Percentiles rank a stretch among this genome's conserved stretches.
Conservation (phyloP, 192 early-diverging fungal species). For the Lobosporangium transversale region DNA sequence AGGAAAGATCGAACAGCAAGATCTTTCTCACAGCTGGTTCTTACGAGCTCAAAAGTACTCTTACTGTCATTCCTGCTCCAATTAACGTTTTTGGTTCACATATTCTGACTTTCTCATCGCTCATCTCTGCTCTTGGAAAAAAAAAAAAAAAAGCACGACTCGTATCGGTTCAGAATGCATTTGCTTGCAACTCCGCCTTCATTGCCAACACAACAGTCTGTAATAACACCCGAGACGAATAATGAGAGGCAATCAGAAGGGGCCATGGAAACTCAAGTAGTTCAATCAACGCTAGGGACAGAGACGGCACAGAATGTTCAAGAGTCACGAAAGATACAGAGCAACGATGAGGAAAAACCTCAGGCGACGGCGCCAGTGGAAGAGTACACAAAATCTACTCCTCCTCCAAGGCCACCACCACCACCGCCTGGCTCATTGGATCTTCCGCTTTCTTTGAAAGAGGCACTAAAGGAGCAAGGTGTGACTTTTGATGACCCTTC, state of each 20-base stretch:
- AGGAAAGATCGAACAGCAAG: too few relatives aligned
- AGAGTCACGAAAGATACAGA: not conserved
- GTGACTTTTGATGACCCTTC: not conserved
- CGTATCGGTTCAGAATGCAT: slow-evolving; percentile 38
- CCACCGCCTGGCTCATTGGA: not conserved
- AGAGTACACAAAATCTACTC: too few relatives aligned
- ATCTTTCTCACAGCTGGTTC: too few relatives aligned
- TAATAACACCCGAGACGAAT: not conserved
- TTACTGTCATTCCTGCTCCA: too few relatives aligned
- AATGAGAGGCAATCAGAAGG: not conserved
- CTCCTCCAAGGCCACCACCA: not conserved
- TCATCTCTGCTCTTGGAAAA: not conserved
- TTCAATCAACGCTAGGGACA: not conserved
- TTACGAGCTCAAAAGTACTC: too few relatives aligned
- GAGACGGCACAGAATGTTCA: not conserved
- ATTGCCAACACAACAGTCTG: not conserved
- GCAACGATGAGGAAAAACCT: too few relatives aligned
- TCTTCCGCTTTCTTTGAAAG: not conserved
- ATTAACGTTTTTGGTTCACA: not conserved
- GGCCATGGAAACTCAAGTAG: not conserved
- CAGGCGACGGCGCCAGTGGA: too few relatives aligned
- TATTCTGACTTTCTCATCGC: not conserved
- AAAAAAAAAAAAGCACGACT: slow-evolving; percentile 30
- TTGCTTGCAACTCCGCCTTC: slow-evolving; percentile 14
- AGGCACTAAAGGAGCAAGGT: not conserved